Conservation (phyloP, 208 protist genomes). For the Trypanosoma vivax region DNA sequence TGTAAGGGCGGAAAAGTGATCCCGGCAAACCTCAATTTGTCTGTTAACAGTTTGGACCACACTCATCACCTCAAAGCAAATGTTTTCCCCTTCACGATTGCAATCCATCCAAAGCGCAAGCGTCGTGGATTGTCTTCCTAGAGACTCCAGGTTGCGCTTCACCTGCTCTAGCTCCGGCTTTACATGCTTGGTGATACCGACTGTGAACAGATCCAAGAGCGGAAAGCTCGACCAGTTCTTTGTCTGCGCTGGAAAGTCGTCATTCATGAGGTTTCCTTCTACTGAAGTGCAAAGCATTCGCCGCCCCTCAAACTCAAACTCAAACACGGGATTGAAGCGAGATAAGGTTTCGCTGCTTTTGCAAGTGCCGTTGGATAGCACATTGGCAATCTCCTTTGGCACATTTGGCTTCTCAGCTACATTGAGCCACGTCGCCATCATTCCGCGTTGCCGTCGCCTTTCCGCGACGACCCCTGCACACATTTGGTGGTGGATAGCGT, state of each 20-base stretch:
- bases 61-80: constrained; percentile 95
- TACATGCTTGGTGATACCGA: constrained; percentile 73
- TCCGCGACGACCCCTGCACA: neutral
- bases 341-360: constrained; percentile 41
- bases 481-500: neutral
- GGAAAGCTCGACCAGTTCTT: constrained; percentile 85
- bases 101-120: constrained; percentile 95
- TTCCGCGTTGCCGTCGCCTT: neutral
- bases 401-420: constrained; percentile 95
- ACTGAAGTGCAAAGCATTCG: constrained; percentile 96
- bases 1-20: constrained; percentile 91
- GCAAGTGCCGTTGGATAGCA: constrained; percentile 58
- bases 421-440: constrained; percentile 85
- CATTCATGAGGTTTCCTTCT: constrained; percentile 93
- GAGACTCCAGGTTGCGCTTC: constrained; percentile 60
- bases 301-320: constrained; percentile 64
- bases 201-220: constrained; percentile 87
- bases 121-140: constrained; percentile 52
- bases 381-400: constrained; percentile 78
- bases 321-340: constrained; percentile 79
- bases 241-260: constrained; percentile 80
- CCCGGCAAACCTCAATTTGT: constrained; percentile 59
- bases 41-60: constrained; percentile 45
- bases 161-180: constrained; percentile 66
- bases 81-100: constrained; percentile 97